phyloP scores from a whole-genome alignment of 176 grass and related monocot species.

The Rhynchospora tenuis region DNA sequence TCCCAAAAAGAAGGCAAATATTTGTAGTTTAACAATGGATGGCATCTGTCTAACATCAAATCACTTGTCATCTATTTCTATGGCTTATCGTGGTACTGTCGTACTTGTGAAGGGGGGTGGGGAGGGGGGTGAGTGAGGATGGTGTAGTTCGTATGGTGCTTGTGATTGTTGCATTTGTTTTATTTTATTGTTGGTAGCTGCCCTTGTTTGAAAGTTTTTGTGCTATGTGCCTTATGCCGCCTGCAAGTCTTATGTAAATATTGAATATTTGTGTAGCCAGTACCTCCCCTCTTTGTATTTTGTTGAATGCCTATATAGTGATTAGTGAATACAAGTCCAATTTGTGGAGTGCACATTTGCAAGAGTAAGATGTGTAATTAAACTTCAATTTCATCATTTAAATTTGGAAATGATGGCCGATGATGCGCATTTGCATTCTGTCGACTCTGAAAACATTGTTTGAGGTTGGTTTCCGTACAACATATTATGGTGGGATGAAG shows the following conservation, averaged over 20 bases:
- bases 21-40: not conserved
- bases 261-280: not conserved
- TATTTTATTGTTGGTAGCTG: not conserved
- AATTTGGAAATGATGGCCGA: not conserved
- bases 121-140: no score
- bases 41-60: not conserved
- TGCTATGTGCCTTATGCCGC: not conserved
- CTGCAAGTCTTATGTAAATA: conserved; percentile 8
- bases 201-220: not conserved
- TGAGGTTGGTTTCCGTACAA: no score
- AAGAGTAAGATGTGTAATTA: not conserved
- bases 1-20: not conserved
- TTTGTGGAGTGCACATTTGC: not conserved
- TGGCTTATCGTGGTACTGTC: not conserved
- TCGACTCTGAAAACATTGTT: not conserved
- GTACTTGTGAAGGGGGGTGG: no score
- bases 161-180: not conserved
- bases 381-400: not conserved
- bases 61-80: not conserved
- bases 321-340: not conserved
- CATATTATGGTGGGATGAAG: no score
- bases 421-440: not conserved
- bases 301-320: not conserved
- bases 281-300: not conserved
- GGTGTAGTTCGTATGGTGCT: not conserved